Evolutionary conservation across 1,139 yeast species (phyloP), one percentile per base, ranked within the genome.

Genomic region (Protomyces lactucae-debilis): DNA sequence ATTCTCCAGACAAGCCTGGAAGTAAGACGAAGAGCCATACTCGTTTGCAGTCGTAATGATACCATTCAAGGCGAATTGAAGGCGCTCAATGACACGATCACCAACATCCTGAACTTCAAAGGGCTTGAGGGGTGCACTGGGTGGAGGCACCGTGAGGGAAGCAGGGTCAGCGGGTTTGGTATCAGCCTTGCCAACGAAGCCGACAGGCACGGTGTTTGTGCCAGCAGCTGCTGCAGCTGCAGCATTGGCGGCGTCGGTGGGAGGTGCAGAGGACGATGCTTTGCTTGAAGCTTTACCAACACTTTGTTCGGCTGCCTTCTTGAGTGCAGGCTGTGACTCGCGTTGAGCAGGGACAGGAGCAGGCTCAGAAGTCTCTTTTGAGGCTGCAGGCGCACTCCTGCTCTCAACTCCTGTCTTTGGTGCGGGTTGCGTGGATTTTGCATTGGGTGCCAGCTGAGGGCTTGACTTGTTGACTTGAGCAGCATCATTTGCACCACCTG

Each of bases 11-110:
- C 55, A 45, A 10, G 45, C 59, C 23, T 40, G 46, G 59, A 60
- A 55, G 18, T 16, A 54, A n/a, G 32, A 45, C 12, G 59, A 54
- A 14, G 64, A 35, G 48, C 59, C 64, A 32, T 55, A 54, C 39
- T 60, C 64, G 32, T 60, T 60, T 14, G 64, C 64, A n/a, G 64
- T 43, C 43, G 45, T 54, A 39, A 60, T 54, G 18, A 60, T 48
- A 16, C 64, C 64, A 21, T 60, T 60, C 40, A 60, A 10, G 12
- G 64, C 64, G 32, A 35, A 46, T 37, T 54, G 59, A 8, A 60
- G 55, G 8, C 55, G 37, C 16, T 55, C 64, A 28, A 60, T 55
- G 32, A 52, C 52, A 23, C 40, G 55, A 36, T 60, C 57, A 39
- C 40, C 55, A 14, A 56, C 55, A 18, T 54, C 37, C 9, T 53